Evolutionary conservation across 768 basidiomycete species (phyloP), one percentile per base, ranked within the genome.

Genomic region (Baorangia bicolor): DNA sequence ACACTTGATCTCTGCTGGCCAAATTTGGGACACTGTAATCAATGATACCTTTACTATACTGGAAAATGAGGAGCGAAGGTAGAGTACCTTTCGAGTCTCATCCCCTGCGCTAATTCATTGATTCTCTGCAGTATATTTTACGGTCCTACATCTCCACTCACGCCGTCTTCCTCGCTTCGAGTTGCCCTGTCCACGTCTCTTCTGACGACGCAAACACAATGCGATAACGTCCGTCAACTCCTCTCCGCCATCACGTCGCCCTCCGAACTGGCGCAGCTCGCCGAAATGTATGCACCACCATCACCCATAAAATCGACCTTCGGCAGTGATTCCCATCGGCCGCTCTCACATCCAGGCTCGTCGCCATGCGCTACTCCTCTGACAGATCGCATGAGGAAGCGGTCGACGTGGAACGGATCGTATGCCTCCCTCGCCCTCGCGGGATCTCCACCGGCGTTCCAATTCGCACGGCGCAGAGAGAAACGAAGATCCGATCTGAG

Each of bases 231-330:
- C 59, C 87, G 92, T 31, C 85, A 86, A 47, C 80, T 92, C 3
- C 80, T 94, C 45, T 80, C 86, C 8, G 91, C 90, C 14, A 81
- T 94, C 43, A 87, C 91, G 0, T 82, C 81, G 8, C 86, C 88
- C 8, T 68, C 79, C 14, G 85, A 89, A 60, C 75, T 92, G n/a
- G 78, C 86, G 11, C 91, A 90, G 65, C 78, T 94, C 12, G 77
- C 88, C 12, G 91, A 91, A 72, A 94, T 94, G 92, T 94, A 94
- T 69, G 89, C 90, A 0, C 91, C 92, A 6, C 81, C 90, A 0
- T 89, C 87, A 0, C 87, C 88, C 4, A 57, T 62, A 44, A 69
- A 64, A 50, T 40, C 60, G 20, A 61, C 62, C 2, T 72, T 70
- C 21, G 58, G 66, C 62, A 37, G 18, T 8, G 60, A 68, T 52